Conservation (phyloP, 306 rosid species). For the Cotoneaster glaucophyllus region DNA sequence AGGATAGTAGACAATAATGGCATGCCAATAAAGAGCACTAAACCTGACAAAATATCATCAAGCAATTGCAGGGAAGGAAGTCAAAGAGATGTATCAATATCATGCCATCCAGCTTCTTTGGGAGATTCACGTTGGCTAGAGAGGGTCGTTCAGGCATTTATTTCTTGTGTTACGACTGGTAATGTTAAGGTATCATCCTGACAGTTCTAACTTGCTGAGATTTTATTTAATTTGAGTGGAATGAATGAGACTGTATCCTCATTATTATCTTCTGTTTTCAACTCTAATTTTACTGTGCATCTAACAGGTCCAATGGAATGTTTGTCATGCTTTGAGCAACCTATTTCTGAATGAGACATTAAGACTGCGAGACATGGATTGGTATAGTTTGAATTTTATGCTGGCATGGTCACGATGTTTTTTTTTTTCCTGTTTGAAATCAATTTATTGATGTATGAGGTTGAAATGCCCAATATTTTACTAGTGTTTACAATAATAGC, state of each 20-base stretch:
- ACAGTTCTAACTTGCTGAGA: conserved; percentile 1
- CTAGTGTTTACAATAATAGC: background rate
- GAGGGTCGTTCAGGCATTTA: conserved; percentile 66
- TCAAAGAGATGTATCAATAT: conserved; percentile 19
- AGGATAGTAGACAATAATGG: conserved; percentile 17
- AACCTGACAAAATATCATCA: conserved; percentile 20
- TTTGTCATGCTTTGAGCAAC: conserved; percentile 93
- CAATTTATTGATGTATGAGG: background rate
- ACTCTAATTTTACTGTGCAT: conserved; percentile 15
- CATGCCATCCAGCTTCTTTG: conserved; percentile 24
- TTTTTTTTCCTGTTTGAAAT: background rate
- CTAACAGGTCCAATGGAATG: conserved; percentile 96
- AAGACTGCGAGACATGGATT: conserved; percentile 73
- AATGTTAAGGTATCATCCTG: conserved; percentile 75
- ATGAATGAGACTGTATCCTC: conserved; percentile 1
- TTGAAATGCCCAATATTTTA: background rate
- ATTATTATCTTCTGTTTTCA: conserved; percentile 6
- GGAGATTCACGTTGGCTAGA: conserved; percentile 49
- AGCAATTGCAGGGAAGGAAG: conserved; percentile 15
- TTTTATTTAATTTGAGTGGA: background rate
- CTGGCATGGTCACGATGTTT: background rate
- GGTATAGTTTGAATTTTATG: conserved; percentile 38
- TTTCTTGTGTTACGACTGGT: conserved; percentile 76
- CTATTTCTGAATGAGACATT: conserved; percentile 82
- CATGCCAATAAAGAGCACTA: conserved; percentile 4